These are phyloP conservation scores for Parathielavia hyrcaniae DNA, from an alignment of 495 filamentous ascomycete species.

Conservation along the genomic window DNA sequence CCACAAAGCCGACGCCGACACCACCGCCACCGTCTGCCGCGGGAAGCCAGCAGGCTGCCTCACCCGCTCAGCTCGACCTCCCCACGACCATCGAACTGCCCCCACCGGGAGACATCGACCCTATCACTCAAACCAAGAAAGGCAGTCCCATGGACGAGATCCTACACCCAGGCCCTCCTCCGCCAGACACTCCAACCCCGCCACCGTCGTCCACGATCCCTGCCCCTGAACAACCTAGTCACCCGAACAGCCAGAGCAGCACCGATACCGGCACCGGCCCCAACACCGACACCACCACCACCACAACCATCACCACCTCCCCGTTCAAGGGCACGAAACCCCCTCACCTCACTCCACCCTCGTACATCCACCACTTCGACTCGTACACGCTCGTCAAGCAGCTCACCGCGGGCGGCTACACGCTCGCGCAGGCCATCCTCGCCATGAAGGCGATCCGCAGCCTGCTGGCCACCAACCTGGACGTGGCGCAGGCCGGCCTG, in stretches of 20 bases:
- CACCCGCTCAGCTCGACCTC: constrained; percentile 1
- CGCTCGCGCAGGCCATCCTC: constrained; percentile 60
- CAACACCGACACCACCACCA: not conserved
- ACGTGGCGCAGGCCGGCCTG: constrained; percentile 66
- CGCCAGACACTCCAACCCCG: constrained; percentile 37
- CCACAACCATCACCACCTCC: not conserved
- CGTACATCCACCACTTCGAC: constrained; percentile 94
- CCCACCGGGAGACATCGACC: constrained; percentile 18
- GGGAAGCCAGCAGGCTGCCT: not conserved
- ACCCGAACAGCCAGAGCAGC: constrained; percentile 28
- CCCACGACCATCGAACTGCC: constrained; percentile 24
- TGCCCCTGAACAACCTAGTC: constrained; percentile 30
- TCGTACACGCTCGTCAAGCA: constrained; percentile 79
- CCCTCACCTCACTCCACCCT: constrained; percentile 63
- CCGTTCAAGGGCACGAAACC: constrained; percentile 15
- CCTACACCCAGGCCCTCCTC: constrained; percentile 51
- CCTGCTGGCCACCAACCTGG: constrained; percentile 69
- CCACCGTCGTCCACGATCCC: constrained; percentile 6
- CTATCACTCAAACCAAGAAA: constrained; percentile 19
- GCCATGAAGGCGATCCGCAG: constrained; percentile 83
- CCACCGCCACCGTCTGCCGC: not conserved
- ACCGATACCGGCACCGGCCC: not conserved
- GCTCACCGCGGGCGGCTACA: constrained; percentile 64
- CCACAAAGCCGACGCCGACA: not conserved
- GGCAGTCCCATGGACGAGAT: constrained; percentile 58